Evolutionary conservation across 345 rosid species (phyloP).

Genomic region (Turnera subulata): DNA sequence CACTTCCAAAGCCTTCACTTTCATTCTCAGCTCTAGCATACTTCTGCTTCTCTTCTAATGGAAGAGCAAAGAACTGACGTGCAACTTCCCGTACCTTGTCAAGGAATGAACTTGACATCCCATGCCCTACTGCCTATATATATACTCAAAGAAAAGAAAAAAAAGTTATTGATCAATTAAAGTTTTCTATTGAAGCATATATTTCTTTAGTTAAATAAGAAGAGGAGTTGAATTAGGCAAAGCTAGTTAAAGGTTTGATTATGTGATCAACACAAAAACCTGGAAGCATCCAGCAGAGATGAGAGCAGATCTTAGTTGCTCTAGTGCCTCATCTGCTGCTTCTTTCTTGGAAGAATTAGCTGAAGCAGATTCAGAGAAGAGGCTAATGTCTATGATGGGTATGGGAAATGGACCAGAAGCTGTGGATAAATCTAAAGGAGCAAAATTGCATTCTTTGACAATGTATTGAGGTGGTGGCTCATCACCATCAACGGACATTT

Average conservation of each 20-base stretch:
- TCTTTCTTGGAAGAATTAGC: not conserved
- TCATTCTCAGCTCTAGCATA: constrained; percentile 37
- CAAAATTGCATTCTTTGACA: constrained; percentile 20
- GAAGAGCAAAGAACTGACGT: constrained; percentile 13
- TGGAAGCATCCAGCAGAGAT: constrained; percentile 44
- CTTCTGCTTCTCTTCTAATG: constrained; percentile 50
- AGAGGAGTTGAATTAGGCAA: not conserved
- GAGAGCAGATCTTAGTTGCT: constrained; percentile 34
- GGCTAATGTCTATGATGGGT: constrained; percentile 19
- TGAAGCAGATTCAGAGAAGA: constrained; percentile 7
- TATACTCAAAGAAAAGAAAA: not conserved
- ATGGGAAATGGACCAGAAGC: constrained; percentile 3
- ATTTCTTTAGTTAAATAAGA: no score
- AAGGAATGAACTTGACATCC: constrained; percentile 6
- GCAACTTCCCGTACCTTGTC: constrained; percentile 4
- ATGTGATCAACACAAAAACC: constrained; percentile 15
- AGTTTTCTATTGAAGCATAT: not conserved
- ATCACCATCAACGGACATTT: constrained; percentile 21
- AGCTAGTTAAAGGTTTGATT: not conserved
- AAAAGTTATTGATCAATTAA: not conserved
- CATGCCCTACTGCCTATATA: constrained; percentile 14
- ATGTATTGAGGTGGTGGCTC: constrained; percentile 25
- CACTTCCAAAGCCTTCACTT: constrained; percentile 59
- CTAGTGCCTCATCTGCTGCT: constrained; percentile 13
- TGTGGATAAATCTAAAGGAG: constrained; percentile 12